phyloP scores from a whole-genome alignment of 257 asterid species.

The Rhazya stricta region DNA sequence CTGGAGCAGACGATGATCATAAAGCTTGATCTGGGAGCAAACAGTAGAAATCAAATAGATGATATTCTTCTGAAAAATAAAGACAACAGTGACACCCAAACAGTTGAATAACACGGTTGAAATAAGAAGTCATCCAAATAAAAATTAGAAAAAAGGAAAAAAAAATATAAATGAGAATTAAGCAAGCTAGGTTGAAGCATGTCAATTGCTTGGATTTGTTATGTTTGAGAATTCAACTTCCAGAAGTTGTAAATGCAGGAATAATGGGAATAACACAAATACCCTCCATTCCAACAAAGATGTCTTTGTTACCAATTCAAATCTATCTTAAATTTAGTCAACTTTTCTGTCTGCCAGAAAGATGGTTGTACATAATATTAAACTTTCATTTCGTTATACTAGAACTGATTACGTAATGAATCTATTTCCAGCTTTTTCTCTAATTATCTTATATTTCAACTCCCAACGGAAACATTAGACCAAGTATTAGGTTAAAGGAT shows the following conservation, averaged over 20 bases:
- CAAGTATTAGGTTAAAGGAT: too few relatives aligned
- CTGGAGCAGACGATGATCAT: slow-evolving; percentile 66
- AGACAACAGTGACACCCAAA: not conserved
- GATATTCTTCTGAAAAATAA: not conserved
- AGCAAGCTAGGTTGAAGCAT: not conserved
- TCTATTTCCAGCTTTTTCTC: too few relatives aligned
- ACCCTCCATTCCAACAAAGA: not conserved
- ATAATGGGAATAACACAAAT: not conserved
- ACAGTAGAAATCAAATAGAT: not conserved
- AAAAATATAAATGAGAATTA: not conserved
- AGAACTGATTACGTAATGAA: not conserved
- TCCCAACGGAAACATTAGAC: too few relatives aligned
- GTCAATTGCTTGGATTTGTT: not conserved
- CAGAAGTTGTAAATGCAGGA: not conserved
- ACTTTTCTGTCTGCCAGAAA: not conserved
- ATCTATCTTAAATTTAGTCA: not conserved
- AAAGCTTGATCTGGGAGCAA: slow-evolving; percentile 63
- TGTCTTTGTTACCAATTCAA: not conserved
- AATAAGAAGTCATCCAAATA: not conserved
- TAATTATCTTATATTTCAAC: too few relatives aligned
- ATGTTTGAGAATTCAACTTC: not conserved
- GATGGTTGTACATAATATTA: not conserved
- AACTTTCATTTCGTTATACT: not conserved
- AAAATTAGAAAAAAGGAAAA: not conserved
- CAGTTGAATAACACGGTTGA: not conserved